Evolutionary conservation across 495 filamentous ascomycete species (phyloP), one percentile per base, ranked within the genome.

Genomic region (Eremomyces bilateralis): DNA sequence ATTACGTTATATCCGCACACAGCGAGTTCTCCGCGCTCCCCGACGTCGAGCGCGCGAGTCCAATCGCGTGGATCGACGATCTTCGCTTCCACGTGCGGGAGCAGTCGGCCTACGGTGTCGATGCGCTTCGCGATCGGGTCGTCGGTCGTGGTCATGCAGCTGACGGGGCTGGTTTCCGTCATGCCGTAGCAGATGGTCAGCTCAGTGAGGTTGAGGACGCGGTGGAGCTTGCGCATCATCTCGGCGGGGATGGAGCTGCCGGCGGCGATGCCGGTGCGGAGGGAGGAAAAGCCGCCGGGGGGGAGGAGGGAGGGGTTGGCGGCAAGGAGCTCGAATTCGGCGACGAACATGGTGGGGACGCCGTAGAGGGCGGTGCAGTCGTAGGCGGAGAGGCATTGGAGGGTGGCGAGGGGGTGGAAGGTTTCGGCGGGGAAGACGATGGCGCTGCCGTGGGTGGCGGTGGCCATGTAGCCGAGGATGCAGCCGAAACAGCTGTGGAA

Each of bases 131-230:
- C 65, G 3, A 85, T 57, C 1, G 83, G 74, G 47, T 94, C 88
- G 25, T 71, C 56, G 0, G 77, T 85, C 0, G 76, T 66, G 0
- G 85, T 97, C 85, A 94, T 94, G 30, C 68, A 70, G 27, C 70
- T 77, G 0, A 92, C 83, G n/a, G 88, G 88, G 31, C 69, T 74
- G 0, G 88, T 97, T 54, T 97, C 88, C 11, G 88, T 97, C 88
- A 97, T 97, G 24, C 83, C 88, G 53, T 97, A 97, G 60, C 88
- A 93, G 44, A 93, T 94, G 0, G 84, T 92, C 36, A 94, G 49
- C 20, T 92, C 78, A 0, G 66, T 71, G 20, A 97, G 57, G 31
- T 90, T 90, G 3, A 94, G 58, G n/a, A 50, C 60, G 22, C 58
- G 58, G 44, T 85, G 78, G 12, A 97, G 50, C 38, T 68, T 73